These are phyloP conservation scores for Neonectria magnoliae DNA, from an alignment of 2,329 filamentous ascomycete genomes.

Conservation along the genomic window DNA sequence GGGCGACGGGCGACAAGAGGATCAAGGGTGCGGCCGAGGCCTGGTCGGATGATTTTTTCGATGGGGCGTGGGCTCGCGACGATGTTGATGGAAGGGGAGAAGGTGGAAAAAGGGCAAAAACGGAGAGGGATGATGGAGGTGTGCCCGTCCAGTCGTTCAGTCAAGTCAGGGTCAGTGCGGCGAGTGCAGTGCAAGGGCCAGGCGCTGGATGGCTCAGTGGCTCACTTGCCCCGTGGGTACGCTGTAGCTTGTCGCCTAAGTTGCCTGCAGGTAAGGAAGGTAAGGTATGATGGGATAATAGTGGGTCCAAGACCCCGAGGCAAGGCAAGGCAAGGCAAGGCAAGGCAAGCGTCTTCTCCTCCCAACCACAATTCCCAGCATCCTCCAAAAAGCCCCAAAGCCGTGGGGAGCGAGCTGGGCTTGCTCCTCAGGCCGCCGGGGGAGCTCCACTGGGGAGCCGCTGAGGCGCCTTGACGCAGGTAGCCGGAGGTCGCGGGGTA, in stretches of 20 bases:
- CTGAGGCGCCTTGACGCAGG: slow-evolving; percentile 11
- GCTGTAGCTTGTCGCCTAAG: not conserved
- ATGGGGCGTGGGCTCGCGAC: slow-evolving; percentile 32
- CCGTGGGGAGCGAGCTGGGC: slow-evolving; percentile 32
- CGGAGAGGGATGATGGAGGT: slow-evolving; percentile 41
- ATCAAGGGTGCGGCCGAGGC: slow-evolving; percentile 15
- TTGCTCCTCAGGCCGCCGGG: slow-evolving; percentile 24
- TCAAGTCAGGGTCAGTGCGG: slow-evolving; percentile 5
- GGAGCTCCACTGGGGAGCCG: slow-evolving; percentile 18
- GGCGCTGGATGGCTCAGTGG: slow-evolving; percentile 5
- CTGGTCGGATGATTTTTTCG: slow-evolving; percentile 30
- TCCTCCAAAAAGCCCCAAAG: slow-evolving; percentile 11
- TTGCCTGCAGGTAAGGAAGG: not conserved
- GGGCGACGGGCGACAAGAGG: slow-evolving; percentile 22
- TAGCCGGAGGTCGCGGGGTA: slow-evolving; percentile 24
- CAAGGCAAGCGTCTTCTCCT: slow-evolving; percentile 8
- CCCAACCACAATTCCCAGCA: slow-evolving; percentile 8
- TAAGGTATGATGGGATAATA: slow-evolving; percentile 10
- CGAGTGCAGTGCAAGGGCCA: slow-evolving; percentile 6
- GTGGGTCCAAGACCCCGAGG: not conserved
- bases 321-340: slow-evolving; percentile 22
- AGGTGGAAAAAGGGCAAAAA: slow-evolving; percentile 39
- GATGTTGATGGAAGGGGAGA: slow-evolving; percentile 44
- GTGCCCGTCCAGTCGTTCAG: slow-evolving; percentile 26
- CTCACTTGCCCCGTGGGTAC: not conserved